Conservation (phyloP, 2,329 filamentous ascomycete genomes). For the Colletotrichum cordylinicola region DNA sequence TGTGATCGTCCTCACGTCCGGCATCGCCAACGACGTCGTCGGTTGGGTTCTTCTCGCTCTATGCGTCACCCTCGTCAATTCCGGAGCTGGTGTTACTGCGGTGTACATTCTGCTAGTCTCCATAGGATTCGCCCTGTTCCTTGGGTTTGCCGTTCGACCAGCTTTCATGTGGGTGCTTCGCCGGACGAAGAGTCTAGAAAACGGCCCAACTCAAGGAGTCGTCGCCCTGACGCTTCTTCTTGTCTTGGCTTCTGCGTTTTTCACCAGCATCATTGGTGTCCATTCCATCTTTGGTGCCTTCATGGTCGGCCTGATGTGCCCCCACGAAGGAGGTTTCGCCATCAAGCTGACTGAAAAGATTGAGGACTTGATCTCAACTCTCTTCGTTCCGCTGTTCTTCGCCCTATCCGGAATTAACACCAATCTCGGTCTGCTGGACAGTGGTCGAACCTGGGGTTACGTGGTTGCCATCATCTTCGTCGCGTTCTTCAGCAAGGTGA, state of each 20-base stretch:
- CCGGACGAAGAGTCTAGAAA: constrained; percentile 78
- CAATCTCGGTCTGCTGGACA: constrained; percentile 82
- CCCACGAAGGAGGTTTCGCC: constrained; percentile 87
- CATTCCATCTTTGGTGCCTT: constrained; percentile 96
- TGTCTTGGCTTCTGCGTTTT: constrained; percentile 81
- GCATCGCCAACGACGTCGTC: constrained; percentile 84
- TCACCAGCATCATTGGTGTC: constrained; percentile 87
- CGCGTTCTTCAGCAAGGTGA: constrained; percentile 85
- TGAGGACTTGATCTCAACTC: constrained; percentile 83
- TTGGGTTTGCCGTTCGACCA: constrained; percentile 76
- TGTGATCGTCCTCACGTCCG: constrained; percentile 86
- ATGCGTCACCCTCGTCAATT: constrained; percentile 92
- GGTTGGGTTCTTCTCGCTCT: constrained; percentile 88
- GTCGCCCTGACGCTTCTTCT: constrained; percentile 84
- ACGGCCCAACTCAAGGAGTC: constrained; percentile 86
- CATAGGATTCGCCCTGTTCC: constrained; percentile 78
- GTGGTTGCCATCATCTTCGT: constrained; percentile 82
- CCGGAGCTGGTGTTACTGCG: constrained; percentile 79
- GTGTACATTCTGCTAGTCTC: constrained; percentile 83
- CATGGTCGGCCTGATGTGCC: constrained; percentile 86
- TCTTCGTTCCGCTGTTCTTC: constrained; percentile 93
- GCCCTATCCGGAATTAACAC: constrained; percentile 90
- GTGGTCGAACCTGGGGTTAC: constrained; percentile 87
- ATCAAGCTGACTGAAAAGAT: constrained; percentile 94
- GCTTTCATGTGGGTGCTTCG: constrained; percentile 76